A percentile compares a stretch with the other conserved stretches of the same genome.
These are phyloP conservation scores for Neotropicomus parvogracilis DNA, from an alignment of 1,284 basidiomycete genomes.

Conservation along the genomic window DNA sequence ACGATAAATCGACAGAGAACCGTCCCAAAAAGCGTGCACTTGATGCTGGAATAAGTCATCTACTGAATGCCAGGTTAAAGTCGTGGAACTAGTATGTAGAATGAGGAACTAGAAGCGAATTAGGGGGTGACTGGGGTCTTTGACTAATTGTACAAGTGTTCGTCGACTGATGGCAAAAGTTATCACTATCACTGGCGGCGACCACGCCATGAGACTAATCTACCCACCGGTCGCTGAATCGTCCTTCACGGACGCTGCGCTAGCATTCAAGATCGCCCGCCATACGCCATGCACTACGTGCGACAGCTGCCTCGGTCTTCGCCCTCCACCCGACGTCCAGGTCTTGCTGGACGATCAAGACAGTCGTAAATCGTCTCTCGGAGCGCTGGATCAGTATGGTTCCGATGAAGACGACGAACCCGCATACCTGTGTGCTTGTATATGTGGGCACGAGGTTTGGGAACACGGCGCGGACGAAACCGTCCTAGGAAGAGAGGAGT, in stretches of 20 bases:
- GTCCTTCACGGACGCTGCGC: constrained; percentile 46
- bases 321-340: constrained; percentile 55
- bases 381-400: constrained; percentile 56
- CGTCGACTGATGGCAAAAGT: too few species aligned
- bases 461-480: constrained; percentile 68
- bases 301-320: constrained; percentile 59
- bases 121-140: constrained; percentile 17
- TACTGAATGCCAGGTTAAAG: too few species aligned
- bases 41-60: too few species aligned
- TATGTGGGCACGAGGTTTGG: constrained; percentile 70
- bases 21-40: too few species aligned
- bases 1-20: too few species aligned
- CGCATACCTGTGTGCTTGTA: constrained; percentile 64
- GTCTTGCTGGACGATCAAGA: constrained; percentile 53
- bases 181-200: not conserved
- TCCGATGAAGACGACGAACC: constrained; percentile 58
- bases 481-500: constrained; percentile 56
- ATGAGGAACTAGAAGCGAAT: not conserved
- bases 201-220: constrained; percentile 48
- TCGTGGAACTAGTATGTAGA: too few species aligned
- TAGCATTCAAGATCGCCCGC: constrained; percentile 69
- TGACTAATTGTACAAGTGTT: not conserved
- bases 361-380: constrained; percentile 46
- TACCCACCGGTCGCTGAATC: constrained; percentile 55
- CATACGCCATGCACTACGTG: constrained; percentile 67